A percentile compares a stretch with the other conserved stretches of the same genome.
These are phyloP conservation scores for Neurospora sp. DNA, from an alignment of 2,329 filamentous ascomycete genomes.

Conservation along the genomic window DNA sequence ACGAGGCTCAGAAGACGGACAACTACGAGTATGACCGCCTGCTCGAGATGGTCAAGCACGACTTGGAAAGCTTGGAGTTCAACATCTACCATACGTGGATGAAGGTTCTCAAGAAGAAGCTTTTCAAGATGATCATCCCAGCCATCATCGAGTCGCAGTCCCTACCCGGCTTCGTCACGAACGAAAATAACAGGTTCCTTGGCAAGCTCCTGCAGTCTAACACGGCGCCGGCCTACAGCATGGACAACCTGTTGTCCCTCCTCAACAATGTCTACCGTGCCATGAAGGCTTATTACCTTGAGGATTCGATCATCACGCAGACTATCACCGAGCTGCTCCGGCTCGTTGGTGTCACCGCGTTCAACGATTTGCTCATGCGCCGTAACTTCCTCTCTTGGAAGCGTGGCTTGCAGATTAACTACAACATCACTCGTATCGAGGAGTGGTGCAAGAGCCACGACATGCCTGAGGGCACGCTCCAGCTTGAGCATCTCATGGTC, in stretches of 20 bases:
- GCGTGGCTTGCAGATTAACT: slow-evolving; percentile 97
- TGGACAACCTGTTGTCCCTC: slow-evolving; percentile 94
- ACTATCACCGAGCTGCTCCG: slow-evolving; percentile 88
- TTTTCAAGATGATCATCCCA: slow-evolving; percentile 99
- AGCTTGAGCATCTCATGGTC: slow-evolving; percentile 96
- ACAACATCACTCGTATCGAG: slow-evolving; percentile 98
- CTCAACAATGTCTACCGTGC: slow-evolving; percentile 96
- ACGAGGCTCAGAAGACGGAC: slow-evolving; percentile 97
- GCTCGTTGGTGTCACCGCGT: slow-evolving; percentile 92
- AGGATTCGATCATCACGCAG: slow-evolving; percentile 92
- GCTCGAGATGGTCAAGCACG: slow-evolving; percentile 97
- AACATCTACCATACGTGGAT: slow-evolving; percentile 99
- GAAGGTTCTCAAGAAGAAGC: slow-evolving; percentile 98
- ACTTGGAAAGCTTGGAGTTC: slow-evolving; percentile 95
- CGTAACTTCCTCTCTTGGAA: slow-evolving; percentile 99
- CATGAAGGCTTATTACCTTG: slow-evolving; percentile 97
- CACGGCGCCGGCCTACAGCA: slow-evolving; percentile 91
- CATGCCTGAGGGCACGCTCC: slow-evolving; percentile 95
- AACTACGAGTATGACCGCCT: slow-evolving; percentile 98
- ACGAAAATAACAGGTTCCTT: slow-evolving; percentile 95
- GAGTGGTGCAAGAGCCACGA: slow-evolving; percentile 99
- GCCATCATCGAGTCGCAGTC: slow-evolving; percentile 99
- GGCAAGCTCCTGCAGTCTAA: slow-evolving; percentile 91
- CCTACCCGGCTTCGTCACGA: slow-evolving; percentile 94
- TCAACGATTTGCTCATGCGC: slow-evolving; percentile 96